Conservation (phyloP, 176 grass and related monocot species). For the Aegilops sharonensis region DNA sequence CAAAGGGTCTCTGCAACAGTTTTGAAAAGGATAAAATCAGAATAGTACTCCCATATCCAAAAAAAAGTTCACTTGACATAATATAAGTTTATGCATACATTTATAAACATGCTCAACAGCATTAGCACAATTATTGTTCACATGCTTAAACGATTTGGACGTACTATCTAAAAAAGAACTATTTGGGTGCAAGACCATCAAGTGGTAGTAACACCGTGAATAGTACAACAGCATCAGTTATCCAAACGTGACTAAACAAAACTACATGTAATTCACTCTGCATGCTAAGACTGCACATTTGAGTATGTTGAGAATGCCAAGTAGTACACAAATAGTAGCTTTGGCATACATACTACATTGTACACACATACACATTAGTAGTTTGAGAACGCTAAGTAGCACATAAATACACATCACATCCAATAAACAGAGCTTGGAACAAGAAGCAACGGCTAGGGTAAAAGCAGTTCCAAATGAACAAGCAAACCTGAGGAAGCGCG, state of each 20-base stretch:
- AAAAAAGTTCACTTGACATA: slow-evolving; percentile 4
- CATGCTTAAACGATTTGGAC: background rate
- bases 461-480: slow-evolving; percentile 6
- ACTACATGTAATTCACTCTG: background rate
- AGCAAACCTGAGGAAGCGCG: slow-evolving; percentile 29
- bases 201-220: background rate
- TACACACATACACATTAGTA: background rate
- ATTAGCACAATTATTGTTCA: background rate
- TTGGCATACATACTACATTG: background rate
- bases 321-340: background rate
- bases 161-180: background rate
- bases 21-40: slow-evolving; percentile 17
- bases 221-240: background rate
- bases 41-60: slow-evolving; percentile 11
- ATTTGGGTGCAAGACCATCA: background rate
- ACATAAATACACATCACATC: background rate
- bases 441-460: background rate
- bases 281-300: background rate
- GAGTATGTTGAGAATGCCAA: background rate
- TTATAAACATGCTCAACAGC: slow-evolving; percentile 3
- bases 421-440: background rate
- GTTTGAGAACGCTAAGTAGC: background rate
- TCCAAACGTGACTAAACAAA: background rate
- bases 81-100: slow-evolving; percentile 2
- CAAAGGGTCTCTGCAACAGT: slow-evolving; percentile 58